Base-by-base conservation (phyloP, 2,329 filamentous ascomycete species). In the Pseudogymnoascus destructans region DNA sequence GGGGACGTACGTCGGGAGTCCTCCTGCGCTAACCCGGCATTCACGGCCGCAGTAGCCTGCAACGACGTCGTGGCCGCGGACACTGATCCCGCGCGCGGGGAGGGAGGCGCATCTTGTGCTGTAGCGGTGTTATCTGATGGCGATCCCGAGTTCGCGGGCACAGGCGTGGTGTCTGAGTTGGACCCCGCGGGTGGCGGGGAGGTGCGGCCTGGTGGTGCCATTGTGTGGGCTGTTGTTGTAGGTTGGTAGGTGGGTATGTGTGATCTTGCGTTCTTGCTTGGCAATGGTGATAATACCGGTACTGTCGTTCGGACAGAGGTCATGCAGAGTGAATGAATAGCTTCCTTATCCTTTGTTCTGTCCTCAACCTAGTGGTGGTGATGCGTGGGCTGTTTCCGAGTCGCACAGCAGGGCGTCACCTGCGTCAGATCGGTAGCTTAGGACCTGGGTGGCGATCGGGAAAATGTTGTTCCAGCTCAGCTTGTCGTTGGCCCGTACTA, bases 11-110 rank as follows among this genome's bases (percentile, higher is more conserved):
- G 74, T 68, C 77, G 72, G 10, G 79, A 79, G 36, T 80, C 75
- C 66, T 86, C 80, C 62, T 79, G 80, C 64, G 87, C 82, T 25
- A 89, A 79, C 57, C 87, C 82, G 25, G 87, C 85, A 69, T 92
- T 92, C 71, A 91, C 79, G 42, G 86, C 84, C 6, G 86, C 87
- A 10, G 87, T 82, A 57, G 86, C 87, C 68, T 87, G 86, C 8
- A 93, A 77, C 11, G 86, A 89, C 61, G 80, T 78, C 38, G 85
- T 82, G 32, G 85, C 79, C 55, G 81, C 19, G 19, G 38, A 21
- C 3, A 5, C 38, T 1, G 38, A 42, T 42, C 38, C 38, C 1
- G 38, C 2, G 19, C 38, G 38, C 1, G 38, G 38, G 1, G 10
- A 13, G 5, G 38, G 38, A 1, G 38, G 38, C 1, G 1, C 9